Base-by-base conservation (phyloP, 768 basidiomycete genomes). In the Cantharellus anzutake region DNA sequence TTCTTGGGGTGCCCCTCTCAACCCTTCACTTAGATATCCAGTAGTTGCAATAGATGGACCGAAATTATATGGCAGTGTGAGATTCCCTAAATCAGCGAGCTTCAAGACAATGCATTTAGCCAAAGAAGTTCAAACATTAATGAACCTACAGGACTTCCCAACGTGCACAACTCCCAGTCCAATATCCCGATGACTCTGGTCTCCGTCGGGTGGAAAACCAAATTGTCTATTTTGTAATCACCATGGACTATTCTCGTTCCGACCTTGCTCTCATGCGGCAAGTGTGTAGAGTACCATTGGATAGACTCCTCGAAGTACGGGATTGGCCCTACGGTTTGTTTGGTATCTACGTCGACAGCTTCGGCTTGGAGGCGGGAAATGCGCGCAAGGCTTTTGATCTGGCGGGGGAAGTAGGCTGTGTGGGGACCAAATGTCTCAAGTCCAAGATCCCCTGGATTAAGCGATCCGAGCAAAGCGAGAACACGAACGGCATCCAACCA, bases 141-240 rank as follows among this genome's bases (percentile, higher is more conserved):
- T 29, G 20, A 16, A 72, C 81, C 16, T 68, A 91, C 86, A 41
- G 90, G 87, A 66, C 86, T 90, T 3, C 92, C 93, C 5, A 99
- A 78, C 0, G 94, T 97, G 67, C 90, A 96, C 37, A 99, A 73
- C 68, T 99, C 94, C 94, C 94, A 99, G 67, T 99, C 94, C 56
- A 99, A 71, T 42, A 99, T 90, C 3, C 90, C 96, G 63, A 98
- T 91, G 2, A 98, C 92, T 48, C 79, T 75, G 62, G 92, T 89
- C 70, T 97, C 84, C 0, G 83, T 88, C 0, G 86, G 84, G 65
- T 98, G 93, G 71, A 96, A 98, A 63, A 97, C 78, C 63, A 99
- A 69, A 69, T 99, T 99, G 71, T 99, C 94, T n/a, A 94, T 74
- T 70, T 99, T 99, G 69, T 88, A 98, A 70, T 99, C 94, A 37